Evolutionary conservation across 2,329 filamentous ascomycete genomes (phyloP).

Genomic region (Cladosporium sphaerospermum): DNA sequence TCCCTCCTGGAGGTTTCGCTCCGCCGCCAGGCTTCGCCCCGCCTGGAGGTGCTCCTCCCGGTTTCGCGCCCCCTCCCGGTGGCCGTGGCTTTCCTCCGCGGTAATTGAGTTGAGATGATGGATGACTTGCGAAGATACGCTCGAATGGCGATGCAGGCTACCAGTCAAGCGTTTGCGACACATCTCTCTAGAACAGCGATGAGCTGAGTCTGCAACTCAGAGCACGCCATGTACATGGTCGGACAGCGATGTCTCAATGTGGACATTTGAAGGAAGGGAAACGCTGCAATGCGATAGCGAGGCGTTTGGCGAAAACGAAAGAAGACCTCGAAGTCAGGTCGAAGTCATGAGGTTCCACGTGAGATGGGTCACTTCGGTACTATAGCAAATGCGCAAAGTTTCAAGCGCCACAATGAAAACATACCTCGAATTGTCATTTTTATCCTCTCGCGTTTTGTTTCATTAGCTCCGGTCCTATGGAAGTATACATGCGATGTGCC

Average conservation of each 20-base stretch:
- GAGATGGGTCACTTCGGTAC: background rate
- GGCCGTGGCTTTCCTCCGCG: slow-evolving; percentile 27
- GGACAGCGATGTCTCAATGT: background rate
- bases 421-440: no score
- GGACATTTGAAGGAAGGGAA: background rate
- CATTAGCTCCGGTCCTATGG: no score
- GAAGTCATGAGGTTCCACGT: background rate
- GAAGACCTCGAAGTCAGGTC: background rate
- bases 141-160: background rate
- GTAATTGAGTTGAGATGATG: background rate
- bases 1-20: slow-evolving; percentile 29
- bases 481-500: no score
- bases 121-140: background rate
- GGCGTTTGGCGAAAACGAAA: background rate
- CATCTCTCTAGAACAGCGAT: background rate
- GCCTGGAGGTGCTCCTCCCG: slow-evolving; percentile 14
- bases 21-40: slow-evolving; percentile 31
- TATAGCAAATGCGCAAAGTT: background rate
- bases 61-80: slow-evolving; percentile 44
- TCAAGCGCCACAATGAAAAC: background rate
- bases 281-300: background rate
- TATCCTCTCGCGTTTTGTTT: no score
- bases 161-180: background rate
- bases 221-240: no score
- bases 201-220: no score